Evolutionary conservation across 2,329 filamentous ascomycete species (phyloP), one percentile per base, ranked within the genome.

Genomic region (Beauveria medogensis): DNA sequence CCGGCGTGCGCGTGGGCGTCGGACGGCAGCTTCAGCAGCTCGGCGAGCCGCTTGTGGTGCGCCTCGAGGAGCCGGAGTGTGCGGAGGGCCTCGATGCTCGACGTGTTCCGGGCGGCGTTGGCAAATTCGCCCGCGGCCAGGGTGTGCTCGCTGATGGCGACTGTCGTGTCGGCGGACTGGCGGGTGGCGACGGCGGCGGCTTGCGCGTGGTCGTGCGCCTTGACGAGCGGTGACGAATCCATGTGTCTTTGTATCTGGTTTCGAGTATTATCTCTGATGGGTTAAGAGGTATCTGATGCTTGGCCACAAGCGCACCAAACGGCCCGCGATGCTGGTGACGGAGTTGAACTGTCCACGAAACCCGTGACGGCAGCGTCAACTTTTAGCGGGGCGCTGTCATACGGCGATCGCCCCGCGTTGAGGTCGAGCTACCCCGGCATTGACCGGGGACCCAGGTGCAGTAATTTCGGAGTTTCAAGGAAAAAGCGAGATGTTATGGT

Each of bases 141-240:
- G 58, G 92, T 87, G 75, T 97, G 93, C 73, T 96, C 90, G 69
- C 89, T 89, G 69, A 92, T 89, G 64, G 93, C 93, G 53, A 90
- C 86, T 7, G 88, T 88, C 60, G 90, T 90, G 71, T 94, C 86
- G 60, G 80, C 80, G 51, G 89, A 86, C 69, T 92, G 85, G 26
- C 81, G 87, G 60, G 92, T 91, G 26, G 87, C 81, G 26, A 90
- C 87, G 48, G 93, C 92, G 69, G 90, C 92, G 69, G 90, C 92
- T 68, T 87, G 86, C 55, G 91, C 92, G 76, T 97, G 92, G 67
- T 93, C 88, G 75, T 96, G 91, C 64, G 92, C 93, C 85, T 93
- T 72, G 43, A 70, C 66, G 55, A 76, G 67, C 40, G 74, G 72
- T 9, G 74, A 74, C 3, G 69, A 68, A 40, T 77, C 74, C 74